These are phyloP conservation scores for Xerocomus cyaneibrunnescens DNA, from an alignment of 1,284 basidiomycete genomes.

Conservation along the genomic window DNA sequence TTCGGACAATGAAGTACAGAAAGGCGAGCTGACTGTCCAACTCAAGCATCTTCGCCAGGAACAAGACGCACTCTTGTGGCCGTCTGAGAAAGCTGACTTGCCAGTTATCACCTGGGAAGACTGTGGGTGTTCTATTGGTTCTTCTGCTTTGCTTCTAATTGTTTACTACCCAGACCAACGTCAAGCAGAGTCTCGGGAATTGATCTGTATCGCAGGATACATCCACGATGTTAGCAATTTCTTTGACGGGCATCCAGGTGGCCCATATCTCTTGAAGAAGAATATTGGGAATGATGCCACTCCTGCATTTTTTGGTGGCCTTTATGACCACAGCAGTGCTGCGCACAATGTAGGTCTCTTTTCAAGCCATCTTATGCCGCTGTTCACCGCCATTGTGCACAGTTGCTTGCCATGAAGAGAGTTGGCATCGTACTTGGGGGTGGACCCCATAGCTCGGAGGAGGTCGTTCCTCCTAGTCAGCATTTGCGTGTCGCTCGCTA, in stretches of 20 bases:
- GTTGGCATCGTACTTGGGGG: constrained; percentile 83
- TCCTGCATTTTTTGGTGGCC: constrained; percentile 88
- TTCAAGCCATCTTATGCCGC: not conserved
- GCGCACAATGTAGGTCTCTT: constrained; percentile 69
- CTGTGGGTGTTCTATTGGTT: constrained; percentile 44
- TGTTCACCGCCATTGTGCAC: constrained; percentile 9
- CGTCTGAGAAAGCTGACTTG: constrained; percentile 66
- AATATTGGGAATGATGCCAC: constrained; percentile 81
- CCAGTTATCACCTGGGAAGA: constrained; percentile 84
- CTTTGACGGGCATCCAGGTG: constrained; percentile 83
- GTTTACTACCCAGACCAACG: constrained; percentile 54
- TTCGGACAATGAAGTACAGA: constrained; percentile 88
- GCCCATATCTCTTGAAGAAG: constrained; percentile 62
- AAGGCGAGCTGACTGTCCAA: constrained; percentile 89
- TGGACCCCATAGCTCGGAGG: constrained; percentile 53
- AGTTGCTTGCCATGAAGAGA: constrained; percentile 81
- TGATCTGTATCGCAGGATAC: constrained; percentile 82
- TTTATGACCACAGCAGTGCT: constrained; percentile 88
- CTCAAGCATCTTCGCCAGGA: constrained; percentile 74
- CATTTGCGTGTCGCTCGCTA: constrained; percentile 59
- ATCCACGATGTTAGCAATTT: constrained; percentile 84
- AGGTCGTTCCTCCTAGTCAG: constrained; percentile 59
- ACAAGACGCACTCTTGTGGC: constrained; percentile 73
- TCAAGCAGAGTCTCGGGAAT: constrained; percentile 68
- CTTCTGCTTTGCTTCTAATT: not conserved